A percentile compares a stretch with the other conserved stretches of the same genome.
These are phyloP conservation scores for Penicillium sp. DNA, from an alignment of 2,329 filamentous ascomycete species.

Conservation along the genomic window DNA sequence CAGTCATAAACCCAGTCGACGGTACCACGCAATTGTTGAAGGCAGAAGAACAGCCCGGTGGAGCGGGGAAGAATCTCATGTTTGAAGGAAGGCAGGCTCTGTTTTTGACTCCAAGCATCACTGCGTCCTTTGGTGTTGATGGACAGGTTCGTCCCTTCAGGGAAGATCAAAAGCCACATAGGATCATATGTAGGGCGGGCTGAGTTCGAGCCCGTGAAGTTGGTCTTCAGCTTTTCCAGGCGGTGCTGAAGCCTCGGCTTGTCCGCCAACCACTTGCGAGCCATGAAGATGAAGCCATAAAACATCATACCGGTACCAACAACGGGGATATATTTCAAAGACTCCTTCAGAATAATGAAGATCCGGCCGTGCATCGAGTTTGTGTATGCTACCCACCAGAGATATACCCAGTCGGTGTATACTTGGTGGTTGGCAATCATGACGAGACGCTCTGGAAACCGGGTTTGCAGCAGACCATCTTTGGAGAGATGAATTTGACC, in stretches of 20 bases:
- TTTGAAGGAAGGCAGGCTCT: constrained; percentile 58
- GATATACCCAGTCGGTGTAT: constrained; percentile 70
- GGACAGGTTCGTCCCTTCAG: constrained; percentile 65
- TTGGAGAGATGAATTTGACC: constrained; percentile 59
- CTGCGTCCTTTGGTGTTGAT: constrained; percentile 57
- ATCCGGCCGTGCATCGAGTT: constrained; percentile 66
- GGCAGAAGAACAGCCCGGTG: constrained; percentile 62
- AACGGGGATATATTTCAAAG: constrained; percentile 62
- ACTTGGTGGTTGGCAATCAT: constrained; percentile 67
- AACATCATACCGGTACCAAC: constrained; percentile 65
- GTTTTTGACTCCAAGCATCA: constrained; percentile 59
- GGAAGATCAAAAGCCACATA: constrained; percentile 69
- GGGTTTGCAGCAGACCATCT: constrained; percentile 59
- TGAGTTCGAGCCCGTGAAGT: constrained; percentile 51
- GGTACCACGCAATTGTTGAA: constrained; percentile 59
- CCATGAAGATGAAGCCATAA: constrained; percentile 67
- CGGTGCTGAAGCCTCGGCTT: constrained; percentile 60
- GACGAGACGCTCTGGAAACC: constrained; percentile 62
- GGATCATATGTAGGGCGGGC: constrained; percentile 54
- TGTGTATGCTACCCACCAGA: constrained; percentile 69
- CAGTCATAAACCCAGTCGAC: constrained; percentile 72
- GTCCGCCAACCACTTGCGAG: constrained; percentile 63
- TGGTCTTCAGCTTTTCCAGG: constrained; percentile 56
- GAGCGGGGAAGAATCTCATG: constrained; percentile 62
- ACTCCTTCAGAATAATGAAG: constrained; percentile 68